phyloP scores from a whole-genome alignment of 176 grass and related monocot species.

The Calamus simplicifolius region DNA sequence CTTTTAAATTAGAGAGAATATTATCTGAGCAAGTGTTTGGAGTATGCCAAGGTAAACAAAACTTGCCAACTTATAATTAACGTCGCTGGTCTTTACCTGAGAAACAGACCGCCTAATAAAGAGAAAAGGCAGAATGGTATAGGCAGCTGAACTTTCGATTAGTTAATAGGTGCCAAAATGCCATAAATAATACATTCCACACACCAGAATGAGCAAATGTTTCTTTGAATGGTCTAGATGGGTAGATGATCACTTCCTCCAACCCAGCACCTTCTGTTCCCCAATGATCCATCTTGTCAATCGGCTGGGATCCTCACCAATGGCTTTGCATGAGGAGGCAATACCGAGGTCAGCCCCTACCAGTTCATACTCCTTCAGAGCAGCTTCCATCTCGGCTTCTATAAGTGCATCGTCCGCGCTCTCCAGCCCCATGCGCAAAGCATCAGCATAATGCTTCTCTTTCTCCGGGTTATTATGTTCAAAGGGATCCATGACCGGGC shows the following conservation, averaged over 20 bases:
- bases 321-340: constrained; percentile 38
- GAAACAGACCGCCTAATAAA: too few species aligned
- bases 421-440: constrained; percentile 35
- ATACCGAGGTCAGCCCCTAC: constrained; percentile 73
- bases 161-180: too few species aligned
- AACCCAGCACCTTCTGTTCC: constrained; percentile 40
- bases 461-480: constrained; percentile 63
- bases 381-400: constrained; percentile 45
- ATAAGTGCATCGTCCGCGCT: constrained; percentile 34
- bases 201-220: too few species aligned
- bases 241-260: neutral
- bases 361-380: constrained; percentile 43
- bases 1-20: too few species aligned
- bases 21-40: too few species aligned
- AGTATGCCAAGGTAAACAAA: too few species aligned
- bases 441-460: constrained; percentile 51
- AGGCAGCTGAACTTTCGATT: too few species aligned
- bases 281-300: constrained; percentile 87
- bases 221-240: too few species aligned
- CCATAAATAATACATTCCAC: too few species aligned
- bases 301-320: constrained; percentile 49
- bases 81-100: too few species aligned
- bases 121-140: too few species aligned
- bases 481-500: constrained; percentile 77
- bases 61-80: too few species aligned